Percentiles rank a stretch among this genome's conserved stretches.
Evolutionary conservation across 78 protist genomes (phyloP).

Genomic region (Guillardia theta): DNA sequence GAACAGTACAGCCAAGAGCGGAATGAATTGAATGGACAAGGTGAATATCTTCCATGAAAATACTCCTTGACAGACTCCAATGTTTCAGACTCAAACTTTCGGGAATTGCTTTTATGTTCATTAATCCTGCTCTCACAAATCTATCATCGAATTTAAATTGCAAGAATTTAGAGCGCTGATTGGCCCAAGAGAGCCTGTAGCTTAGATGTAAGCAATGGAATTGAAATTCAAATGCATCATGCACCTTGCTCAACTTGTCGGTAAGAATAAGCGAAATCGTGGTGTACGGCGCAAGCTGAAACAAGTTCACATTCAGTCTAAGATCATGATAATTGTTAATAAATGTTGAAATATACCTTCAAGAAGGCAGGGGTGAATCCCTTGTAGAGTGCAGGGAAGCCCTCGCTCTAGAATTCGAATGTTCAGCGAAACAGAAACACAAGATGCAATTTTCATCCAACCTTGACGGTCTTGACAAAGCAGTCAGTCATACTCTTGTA

Average conservation of each 20-base stretch:
- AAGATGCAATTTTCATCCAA: not conserved
- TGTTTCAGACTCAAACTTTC: no score
- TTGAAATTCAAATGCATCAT: no score
- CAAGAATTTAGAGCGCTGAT: not conserved
- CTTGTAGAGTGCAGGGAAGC: not conserved
- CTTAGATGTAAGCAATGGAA: no score
- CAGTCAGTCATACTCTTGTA: constrained; percentile 7
- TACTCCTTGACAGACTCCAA: no score
- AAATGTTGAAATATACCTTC: no score
- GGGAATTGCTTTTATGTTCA: no score
- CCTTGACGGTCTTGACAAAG: constrained; percentile 20
- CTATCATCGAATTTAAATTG: not conserved
- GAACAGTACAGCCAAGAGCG: not conserved
- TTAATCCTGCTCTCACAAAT: not conserved
- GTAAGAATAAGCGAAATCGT: constrained; percentile 40
- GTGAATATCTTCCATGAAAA: not conserved
- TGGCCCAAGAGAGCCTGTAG: not conserved
- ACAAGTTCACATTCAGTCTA: no score
- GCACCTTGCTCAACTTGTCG: constrained; percentile 4
- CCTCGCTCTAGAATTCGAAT: not conserved
- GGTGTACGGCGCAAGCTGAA: constrained; percentile 42
- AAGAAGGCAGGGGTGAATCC: not conserved
- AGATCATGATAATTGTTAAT: no score
- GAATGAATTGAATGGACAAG: not conserved
- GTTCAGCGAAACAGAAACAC: not conserved